Evolutionary conservation across 805 yeast genomes (phyloP), one percentile per base, ranked within the genome.

Genomic region (Nakazawaea ernobii): DNA sequence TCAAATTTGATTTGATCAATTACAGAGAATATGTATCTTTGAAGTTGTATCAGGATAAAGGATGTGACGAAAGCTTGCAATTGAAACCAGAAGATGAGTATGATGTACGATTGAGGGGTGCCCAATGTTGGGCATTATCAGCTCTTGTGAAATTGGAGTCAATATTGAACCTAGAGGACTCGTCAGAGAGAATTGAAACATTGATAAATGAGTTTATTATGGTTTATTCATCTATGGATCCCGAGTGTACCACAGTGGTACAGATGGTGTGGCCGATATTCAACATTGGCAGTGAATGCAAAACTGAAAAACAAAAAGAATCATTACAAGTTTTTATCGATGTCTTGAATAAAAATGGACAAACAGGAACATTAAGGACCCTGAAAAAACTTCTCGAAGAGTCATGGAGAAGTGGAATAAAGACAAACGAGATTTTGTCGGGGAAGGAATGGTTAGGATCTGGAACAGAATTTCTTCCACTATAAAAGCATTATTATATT

Each of bases 241-340:
- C 73, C 1, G 55, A 58, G 5, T 69, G 77, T 1, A 79, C 82
- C 1, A 59, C 71, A 15, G 73, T 75, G 5, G 77, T 82, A 4
- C 84, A 79, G 54, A 79, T 79, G 83, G 82, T 79, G 4, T 79
- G 83, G 83, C 84, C 84, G 0, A 65, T 78, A 2, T 76, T 73
- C 55, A 74, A 74, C 13, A 63, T 79, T 35, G 77, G 73, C 4
- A 65, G 80, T 43, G 71, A 70, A 49, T 70, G 78, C 45, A 54
- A 55, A 10, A 61, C 68, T 0, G 55, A 45, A 0, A 59, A 53
- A 11, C 74, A 73, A 41, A 55, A 70, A 43, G 39, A 48, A 1
- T 49, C 50, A 8, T 50, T 74, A 32, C 56, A 55, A 40, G 45
- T 49, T 17, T 71, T 61, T 52, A 67, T 75, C 65, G 69, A 69